Evolutionary conservation across 2,329 filamentous ascomycete genomes (phyloP).

Genomic region (Sclerotinia nivalis): DNA sequence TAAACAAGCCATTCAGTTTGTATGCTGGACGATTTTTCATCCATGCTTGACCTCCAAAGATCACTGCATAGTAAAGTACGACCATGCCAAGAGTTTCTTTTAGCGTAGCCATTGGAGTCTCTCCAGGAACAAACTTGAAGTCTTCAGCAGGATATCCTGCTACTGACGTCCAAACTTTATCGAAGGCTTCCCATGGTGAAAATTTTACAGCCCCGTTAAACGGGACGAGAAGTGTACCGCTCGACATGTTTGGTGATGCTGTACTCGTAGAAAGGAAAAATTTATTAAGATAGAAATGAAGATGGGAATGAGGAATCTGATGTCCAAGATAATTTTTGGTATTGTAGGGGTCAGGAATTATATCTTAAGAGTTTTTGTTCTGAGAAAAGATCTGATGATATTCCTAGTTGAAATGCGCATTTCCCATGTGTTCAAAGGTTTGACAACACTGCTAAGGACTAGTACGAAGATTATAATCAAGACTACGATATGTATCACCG

Average conservation of each 20-base stretch:
- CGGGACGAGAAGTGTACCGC: constrained; percentile 20
- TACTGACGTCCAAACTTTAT: constrained; percentile 74
- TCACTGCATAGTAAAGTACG: constrained; percentile 84
- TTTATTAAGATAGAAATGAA: background rate
- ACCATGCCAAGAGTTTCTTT: constrained; percentile 79
- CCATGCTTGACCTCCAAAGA: constrained; percentile 86
- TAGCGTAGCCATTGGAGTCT: constrained; percentile 88
- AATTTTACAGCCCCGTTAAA: constrained; percentile 28
- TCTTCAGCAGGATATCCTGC: constrained; percentile 82
- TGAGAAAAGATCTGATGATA: background rate
- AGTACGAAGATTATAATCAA: constrained; percentile 10
- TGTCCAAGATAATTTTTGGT: background rate
- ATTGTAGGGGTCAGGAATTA: constrained; percentile 5
- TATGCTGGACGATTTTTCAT: constrained; percentile 86
- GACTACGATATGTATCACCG: background rate
- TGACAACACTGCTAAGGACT: background rate
- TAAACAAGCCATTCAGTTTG: constrained; percentile 86
- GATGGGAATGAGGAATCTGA: background rate
- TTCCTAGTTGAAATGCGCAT: background rate
- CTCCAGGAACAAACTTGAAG: constrained; percentile 78
- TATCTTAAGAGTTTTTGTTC: constrained; percentile 15
- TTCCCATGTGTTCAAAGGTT: background rate
- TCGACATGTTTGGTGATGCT: constrained; percentile 27
- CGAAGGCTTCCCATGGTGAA: constrained; percentile 81
- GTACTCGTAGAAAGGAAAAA: background rate